phyloP scores from a whole-genome alignment of 176 grass and related monocot genomes.

The Pontederia crassipes region DNA sequence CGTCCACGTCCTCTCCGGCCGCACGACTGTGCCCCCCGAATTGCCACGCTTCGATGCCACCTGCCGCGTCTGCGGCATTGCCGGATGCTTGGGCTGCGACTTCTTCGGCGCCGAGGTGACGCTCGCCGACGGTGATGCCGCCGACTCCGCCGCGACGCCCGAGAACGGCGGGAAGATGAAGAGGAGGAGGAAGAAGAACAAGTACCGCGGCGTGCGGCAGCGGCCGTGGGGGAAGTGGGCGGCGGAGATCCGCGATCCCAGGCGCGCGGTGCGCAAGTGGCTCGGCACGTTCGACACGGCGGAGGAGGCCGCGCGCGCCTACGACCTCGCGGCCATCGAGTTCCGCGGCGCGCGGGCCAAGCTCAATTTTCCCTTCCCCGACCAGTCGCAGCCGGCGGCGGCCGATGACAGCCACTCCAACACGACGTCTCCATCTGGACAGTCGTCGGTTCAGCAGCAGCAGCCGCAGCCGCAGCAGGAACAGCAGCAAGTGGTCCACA shows the following conservation, averaged over 20 bases:
- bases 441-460: too few relatives aligned
- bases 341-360: too few relatives aligned
- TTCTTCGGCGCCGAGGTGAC: conserved; percentile 13
- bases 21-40: conserved; percentile 37
- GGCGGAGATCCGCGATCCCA: conserved; percentile 17
- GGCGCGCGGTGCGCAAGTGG: conserved; percentile 14
- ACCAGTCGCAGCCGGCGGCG: too few relatives aligned
- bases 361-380: too few relatives aligned
- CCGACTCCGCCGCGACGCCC: background rate
- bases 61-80: conserved; percentile 43
- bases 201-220: conserved; percentile 17
- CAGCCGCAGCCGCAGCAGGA: too few relatives aligned
- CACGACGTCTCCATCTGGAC: too few relatives aligned
- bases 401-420: too few relatives aligned
- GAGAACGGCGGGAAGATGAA: background rate
- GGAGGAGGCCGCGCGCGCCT: conserved; percentile 8
- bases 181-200: conserved; percentile 9
- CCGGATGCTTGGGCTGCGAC: conserved; percentile 65
- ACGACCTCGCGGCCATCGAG: background rate
- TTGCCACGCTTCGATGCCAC: conserved; percentile 10
- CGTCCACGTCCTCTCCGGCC: conserved; percentile 53
- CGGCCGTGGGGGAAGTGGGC: conserved; percentile 22
- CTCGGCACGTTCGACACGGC: conserved; percentile 4
- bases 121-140: background rate
- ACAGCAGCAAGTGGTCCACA: too few relatives aligned